Evolutionary conservation across 2,329 filamentous ascomycete genomes (phyloP).

Genomic region (Fusarium miscanthi): DNA sequence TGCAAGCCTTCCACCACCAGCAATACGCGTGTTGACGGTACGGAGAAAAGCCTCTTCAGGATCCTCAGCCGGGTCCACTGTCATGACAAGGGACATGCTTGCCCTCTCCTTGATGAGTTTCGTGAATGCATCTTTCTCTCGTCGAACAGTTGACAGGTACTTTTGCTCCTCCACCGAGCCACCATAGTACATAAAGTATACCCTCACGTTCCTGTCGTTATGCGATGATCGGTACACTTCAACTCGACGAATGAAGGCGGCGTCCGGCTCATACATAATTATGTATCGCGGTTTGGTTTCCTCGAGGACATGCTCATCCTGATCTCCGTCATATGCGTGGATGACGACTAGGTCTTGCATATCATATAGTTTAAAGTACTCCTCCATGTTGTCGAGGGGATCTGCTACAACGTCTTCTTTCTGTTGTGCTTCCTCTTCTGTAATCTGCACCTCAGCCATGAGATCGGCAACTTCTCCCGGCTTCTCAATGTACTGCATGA

Average conservation of each 20-base stretch:
- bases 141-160: constrained; percentile 88
- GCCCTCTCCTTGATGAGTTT: constrained; percentile 94
- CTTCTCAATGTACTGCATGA: constrained; percentile 83
- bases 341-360: constrained; percentile 90
- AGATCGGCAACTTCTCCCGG: constrained; percentile 84
- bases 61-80: constrained; percentile 77
- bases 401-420: constrained; percentile 81
- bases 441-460: constrained; percentile 85
- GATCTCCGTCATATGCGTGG: constrained; percentile 94
- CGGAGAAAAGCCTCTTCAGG: constrained; percentile 92
- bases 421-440: constrained; percentile 77
- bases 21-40: constrained; percentile 96
- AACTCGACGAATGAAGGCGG: constrained; percentile 91
- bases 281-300: constrained; percentile 94
- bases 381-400: constrained; percentile 89
- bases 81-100: constrained; percentile 90
- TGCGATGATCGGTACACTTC: constrained; percentile 98
- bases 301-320: constrained; percentile 96
- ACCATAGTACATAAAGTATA: constrained; percentile 97
- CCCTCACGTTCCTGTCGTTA: constrained; percentile 85
- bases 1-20: constrained; percentile 84
- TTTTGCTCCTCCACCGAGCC: constrained; percentile 95
- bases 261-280: constrained; percentile 98
- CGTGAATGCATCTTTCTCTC: constrained; percentile 96
- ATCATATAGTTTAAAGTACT: constrained; percentile 90